phyloP scores from a whole-genome alignment of 441 rosid genomes.

The Raphanus hybrid region DNA sequence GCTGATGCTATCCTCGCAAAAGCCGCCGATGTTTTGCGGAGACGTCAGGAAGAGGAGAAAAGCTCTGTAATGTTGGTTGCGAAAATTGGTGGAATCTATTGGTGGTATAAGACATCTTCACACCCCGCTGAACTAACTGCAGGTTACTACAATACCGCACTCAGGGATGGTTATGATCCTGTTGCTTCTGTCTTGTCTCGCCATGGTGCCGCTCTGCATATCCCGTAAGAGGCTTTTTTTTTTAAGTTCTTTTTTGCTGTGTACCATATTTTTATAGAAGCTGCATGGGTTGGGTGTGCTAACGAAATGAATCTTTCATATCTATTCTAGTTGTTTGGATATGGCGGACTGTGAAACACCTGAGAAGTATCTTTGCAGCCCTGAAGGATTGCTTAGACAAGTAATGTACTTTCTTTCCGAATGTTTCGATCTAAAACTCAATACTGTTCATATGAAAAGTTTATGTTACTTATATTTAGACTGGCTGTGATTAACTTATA shows the following conservation, averaged over 20 bases:
- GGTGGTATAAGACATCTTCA: constrained; percentile 79
- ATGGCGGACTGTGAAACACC: constrained; percentile 62
- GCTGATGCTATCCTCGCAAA: constrained; percentile 70
- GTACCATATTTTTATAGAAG: neutral
- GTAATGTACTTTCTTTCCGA: constrained; percentile 34
- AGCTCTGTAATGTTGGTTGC: constrained; percentile 58
- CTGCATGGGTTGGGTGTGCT: constrained; percentile 17
- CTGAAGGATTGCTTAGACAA: constrained; percentile 69
- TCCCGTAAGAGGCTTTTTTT: constrained; percentile 50
- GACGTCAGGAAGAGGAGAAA: constrained; percentile 46
- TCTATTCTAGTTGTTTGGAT: constrained; percentile 50
- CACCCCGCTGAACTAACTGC: constrained; percentile 82
- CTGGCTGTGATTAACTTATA: neutral
- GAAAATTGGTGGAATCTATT: constrained; percentile 69
- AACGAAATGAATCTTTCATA: constrained; percentile 22
- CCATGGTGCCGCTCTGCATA: constrained; percentile 68
- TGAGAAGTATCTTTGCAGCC: constrained; percentile 63
- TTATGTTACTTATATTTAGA: neutral
- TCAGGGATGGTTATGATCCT: constrained; percentile 75
- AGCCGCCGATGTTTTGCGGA: constrained; percentile 51
- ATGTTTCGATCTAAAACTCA: neutral
- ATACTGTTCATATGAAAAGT: neutral
- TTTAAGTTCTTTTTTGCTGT: constrained; percentile 13
- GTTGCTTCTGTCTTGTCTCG: constrained; percentile 68
- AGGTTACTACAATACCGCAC: constrained; percentile 72